phyloP scores from a whole-genome alignment of 1,284 basidiomycete genomes.

The Naganishia sp. region DNA sequence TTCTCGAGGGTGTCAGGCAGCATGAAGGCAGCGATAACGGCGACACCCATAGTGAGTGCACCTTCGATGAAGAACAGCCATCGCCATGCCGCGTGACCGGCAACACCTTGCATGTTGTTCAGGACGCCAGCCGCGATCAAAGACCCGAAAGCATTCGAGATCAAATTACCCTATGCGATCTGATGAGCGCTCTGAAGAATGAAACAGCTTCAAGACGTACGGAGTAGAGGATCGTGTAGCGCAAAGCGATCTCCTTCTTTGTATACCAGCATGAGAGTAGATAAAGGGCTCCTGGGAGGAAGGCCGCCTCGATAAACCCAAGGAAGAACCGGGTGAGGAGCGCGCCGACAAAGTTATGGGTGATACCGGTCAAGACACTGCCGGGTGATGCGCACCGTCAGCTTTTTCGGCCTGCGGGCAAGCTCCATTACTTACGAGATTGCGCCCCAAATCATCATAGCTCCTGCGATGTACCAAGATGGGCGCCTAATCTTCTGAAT shows the following conservation, averaged over 20 bases:
- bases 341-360: slow-evolving; percentile 65
- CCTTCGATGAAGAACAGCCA: slow-evolving; percentile 77
- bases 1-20: slow-evolving; percentile 73
- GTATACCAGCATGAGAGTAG: slow-evolving; percentile 64
- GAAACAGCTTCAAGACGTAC: slow-evolving; percentile 40
- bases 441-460: slow-evolving; percentile 59
- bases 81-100: slow-evolving; percentile 68
- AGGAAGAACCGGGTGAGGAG: slow-evolving; percentile 75
- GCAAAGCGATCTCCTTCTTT: slow-evolving; percentile 53
- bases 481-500: slow-evolving; percentile 70
- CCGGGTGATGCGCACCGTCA: slow-evolving; percentile 1
- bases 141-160: slow-evolving; percentile 75
- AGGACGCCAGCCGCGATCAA: slow-evolving; percentile 75
- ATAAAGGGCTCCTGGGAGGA: slow-evolving; percentile 49
- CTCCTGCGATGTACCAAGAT: slow-evolving; percentile 69
- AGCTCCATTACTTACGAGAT: slow-evolving; percentile 19
- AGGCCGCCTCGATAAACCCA: slow-evolving; percentile 39
- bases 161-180: slow-evolving; percentile 50
- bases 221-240: slow-evolving; percentile 68
- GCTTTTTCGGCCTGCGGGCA: slow-evolving; percentile 26
- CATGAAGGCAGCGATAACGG: slow-evolving; percentile 58
- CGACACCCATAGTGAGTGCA: slow-evolving; percentile 54
- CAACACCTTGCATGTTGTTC: slow-evolving; percentile 65
- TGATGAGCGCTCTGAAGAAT: slow-evolving; percentile 37
- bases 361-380: slow-evolving; percentile 65